Percentiles rank a stretch among this genome's conserved stretches.
These are phyloP conservation scores for Globisporangium canariense DNA, from an alignment of 352 stramenopile genomes.

Conservation along the genomic window DNA sequence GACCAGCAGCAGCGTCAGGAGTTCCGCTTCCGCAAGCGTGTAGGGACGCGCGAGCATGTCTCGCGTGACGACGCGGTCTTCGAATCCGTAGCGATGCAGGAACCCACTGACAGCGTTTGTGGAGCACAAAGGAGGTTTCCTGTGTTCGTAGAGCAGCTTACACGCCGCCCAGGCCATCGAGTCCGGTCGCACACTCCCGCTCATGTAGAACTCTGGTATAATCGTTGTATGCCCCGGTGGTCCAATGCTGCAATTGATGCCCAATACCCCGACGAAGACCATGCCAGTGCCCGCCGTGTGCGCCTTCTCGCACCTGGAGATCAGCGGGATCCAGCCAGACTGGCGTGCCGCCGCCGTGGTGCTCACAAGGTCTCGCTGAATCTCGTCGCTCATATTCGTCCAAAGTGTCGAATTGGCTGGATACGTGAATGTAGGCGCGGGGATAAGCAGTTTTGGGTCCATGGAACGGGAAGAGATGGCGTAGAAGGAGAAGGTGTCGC, in stretches of 20 bases:
- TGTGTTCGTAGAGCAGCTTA: constrained; percentile 33
- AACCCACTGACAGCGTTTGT: constrained; percentile 39
- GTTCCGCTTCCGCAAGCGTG: constrained; percentile 32
- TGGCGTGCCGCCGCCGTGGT: background rate
- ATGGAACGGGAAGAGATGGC: constrained; percentile 22
- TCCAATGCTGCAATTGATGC: constrained; percentile 8
- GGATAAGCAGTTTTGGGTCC: constrained; percentile 9
- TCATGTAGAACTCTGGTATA: constrained; percentile 18
- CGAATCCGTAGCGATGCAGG: constrained; percentile 31
- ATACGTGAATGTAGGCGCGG: background rate
- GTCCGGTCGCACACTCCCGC: constrained; percentile 37
- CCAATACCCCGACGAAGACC: constrained; percentile 17
- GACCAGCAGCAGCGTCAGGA: constrained; percentile 31
- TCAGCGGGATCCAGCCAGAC: constrained; percentile 4
- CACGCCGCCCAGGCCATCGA: constrained; percentile 50
- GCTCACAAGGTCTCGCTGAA: constrained; percentile 1
- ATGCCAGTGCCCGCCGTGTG: background rate
- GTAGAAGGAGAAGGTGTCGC: constrained; percentile 39
- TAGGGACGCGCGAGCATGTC: constrained; percentile 28
- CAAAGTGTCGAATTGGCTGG: constrained; percentile 7
- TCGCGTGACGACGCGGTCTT: constrained; percentile 20
- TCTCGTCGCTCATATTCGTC: background rate
- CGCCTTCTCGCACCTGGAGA: constrained; percentile 1
- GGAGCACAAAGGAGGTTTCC: constrained; percentile 37
- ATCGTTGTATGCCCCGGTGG: background rate